Percentiles rank a stretch among this genome's conserved stretches.
Evolutionary conservation across 495 filamentous ascomycete genomes (phyloP).

Genomic region (Talaromyces nanjingensis): DNA sequence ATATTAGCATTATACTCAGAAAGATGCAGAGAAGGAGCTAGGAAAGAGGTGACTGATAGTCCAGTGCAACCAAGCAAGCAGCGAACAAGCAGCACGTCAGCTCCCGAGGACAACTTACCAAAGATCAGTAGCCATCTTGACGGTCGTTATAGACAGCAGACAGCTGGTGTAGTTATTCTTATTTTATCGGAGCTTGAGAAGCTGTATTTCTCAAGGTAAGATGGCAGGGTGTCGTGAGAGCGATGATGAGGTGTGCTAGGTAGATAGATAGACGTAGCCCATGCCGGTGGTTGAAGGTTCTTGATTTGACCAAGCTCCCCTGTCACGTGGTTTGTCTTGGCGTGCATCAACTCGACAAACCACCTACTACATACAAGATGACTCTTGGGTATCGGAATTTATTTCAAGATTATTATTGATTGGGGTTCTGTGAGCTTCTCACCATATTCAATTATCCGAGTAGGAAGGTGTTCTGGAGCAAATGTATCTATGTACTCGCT

Average conservation of each 20-base stretch:
- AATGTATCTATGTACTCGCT: no score
- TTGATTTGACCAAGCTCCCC: slow-evolving; percentile 6
- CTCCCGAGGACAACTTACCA: slow-evolving; percentile 47
- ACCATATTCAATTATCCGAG: no score
- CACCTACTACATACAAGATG: background rate
- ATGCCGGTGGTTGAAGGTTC: slow-evolving; percentile 1
- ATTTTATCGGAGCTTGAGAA: background rate
- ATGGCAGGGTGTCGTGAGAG: background rate
- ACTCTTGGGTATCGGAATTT: background rate
- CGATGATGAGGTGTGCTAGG: background rate
- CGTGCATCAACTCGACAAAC: slow-evolving; percentile 6
- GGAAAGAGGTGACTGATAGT: background rate
- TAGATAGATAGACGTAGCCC: background rate
- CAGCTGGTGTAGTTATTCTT: background rate
- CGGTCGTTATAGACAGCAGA: slow-evolving; percentile 3
- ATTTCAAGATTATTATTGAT: background rate
- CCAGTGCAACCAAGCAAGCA: background rate
- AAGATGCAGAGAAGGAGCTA: no score
- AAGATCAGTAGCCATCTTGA: slow-evolving; percentile 57
- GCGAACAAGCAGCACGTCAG: background rate
- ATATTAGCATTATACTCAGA: background rate
- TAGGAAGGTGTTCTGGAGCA: no score
- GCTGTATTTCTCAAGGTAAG: background rate
- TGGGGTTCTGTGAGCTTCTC: no score
- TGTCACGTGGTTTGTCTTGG: slow-evolving; percentile 32